Evolutionary conservation across 2,329 filamentous ascomycete species (phyloP).

Genomic region (Claviceps digitariae): DNA sequence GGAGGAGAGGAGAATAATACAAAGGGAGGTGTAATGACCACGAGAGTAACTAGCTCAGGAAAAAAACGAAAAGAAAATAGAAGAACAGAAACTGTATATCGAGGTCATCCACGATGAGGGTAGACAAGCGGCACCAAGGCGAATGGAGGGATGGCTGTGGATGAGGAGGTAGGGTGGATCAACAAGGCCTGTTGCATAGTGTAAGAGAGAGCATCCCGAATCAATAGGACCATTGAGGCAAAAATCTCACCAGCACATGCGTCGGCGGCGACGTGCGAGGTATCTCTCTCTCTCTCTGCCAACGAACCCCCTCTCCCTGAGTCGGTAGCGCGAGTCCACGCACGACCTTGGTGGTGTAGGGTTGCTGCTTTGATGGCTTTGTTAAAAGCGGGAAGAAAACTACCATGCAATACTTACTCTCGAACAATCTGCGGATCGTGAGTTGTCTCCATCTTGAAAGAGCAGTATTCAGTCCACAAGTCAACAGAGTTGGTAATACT

Average conservation of each 20-base stretch:
- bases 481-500: conserved; percentile 91
- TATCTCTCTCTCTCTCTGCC: conserved; percentile 9
- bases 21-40: conserved; percentile 30
- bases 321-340: conserved; percentile 21
- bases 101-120: conserved; percentile 16
- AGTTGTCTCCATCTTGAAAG: conserved; percentile 94
- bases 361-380: conserved; percentile 33
- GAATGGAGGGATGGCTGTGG: conserved; percentile 24
- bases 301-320: conserved; percentile 9
- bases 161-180: conserved; percentile 23
- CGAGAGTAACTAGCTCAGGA: conserved; percentile 38
- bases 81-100: conserved; percentile 14
- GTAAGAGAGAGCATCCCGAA: conserved; percentile 52
- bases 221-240: conserved; percentile 43
- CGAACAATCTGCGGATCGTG: conserved; percentile 89
- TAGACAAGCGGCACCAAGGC: conserved; percentile 14
- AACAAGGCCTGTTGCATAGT: conserved; percentile 49
- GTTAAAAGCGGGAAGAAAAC: conserved; percentile 55
- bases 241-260: conserved; percentile 56
- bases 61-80: conserved; percentile 25
- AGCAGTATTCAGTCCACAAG: conserved; percentile 93
- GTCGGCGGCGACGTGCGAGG: conserved; percentile 25
- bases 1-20: conserved; percentile 40
- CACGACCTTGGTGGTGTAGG: conserved; percentile 20
- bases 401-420: conserved; percentile 82